Evolutionary conservation across 306 rosid genomes (phyloP).

Genomic region (Corylus heterophylla): DNA sequence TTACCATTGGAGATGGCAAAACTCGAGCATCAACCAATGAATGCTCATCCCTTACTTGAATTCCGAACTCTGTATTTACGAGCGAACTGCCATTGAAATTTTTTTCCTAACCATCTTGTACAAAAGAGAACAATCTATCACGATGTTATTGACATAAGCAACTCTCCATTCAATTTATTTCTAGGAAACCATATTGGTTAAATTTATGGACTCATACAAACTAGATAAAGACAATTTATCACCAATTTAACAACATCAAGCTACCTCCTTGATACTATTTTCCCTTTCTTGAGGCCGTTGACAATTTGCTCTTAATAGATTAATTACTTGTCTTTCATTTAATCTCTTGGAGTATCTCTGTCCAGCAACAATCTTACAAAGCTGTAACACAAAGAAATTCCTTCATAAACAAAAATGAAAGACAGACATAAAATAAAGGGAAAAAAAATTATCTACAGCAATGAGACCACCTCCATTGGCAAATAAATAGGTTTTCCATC

Average conservation of each 20-base stretch:
- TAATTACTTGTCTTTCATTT: slow-evolving; percentile 42
- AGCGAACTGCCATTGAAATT: neutral
- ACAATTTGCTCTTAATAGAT: slow-evolving; percentile 43
- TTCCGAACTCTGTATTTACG: slow-evolving; percentile 36
- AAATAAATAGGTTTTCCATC: slow-evolving; percentile 34
- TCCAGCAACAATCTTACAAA: slow-evolving; percentile 40
- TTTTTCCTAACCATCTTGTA: slow-evolving; percentile 17
- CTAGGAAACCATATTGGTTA: neutral
- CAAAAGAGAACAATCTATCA: neutral
- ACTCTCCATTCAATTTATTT: neutral
- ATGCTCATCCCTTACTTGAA: slow-evolving; percentile 17
- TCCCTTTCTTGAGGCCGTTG: slow-evolving; percentile 33
- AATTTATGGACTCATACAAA: neutral
- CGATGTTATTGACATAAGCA: neutral
- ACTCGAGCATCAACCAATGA: slow-evolving; percentile 44
- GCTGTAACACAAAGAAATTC: slow-evolving; percentile 13
- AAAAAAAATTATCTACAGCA: neutral
- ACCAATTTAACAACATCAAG: neutral
- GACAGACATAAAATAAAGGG: neutral
- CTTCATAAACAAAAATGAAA: neutral
- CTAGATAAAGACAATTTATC: neutral
- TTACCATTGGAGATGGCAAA: slow-evolving; percentile 47
- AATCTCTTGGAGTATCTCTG: slow-evolving; percentile 48
- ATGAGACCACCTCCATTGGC: slow-evolving; percentile 52
- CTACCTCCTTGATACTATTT: slow-evolving; percentile 2